Evolutionary conservation across 2,329 filamentous ascomycete species (phyloP).

Genomic region (Fusarium goolgardi): DNA sequence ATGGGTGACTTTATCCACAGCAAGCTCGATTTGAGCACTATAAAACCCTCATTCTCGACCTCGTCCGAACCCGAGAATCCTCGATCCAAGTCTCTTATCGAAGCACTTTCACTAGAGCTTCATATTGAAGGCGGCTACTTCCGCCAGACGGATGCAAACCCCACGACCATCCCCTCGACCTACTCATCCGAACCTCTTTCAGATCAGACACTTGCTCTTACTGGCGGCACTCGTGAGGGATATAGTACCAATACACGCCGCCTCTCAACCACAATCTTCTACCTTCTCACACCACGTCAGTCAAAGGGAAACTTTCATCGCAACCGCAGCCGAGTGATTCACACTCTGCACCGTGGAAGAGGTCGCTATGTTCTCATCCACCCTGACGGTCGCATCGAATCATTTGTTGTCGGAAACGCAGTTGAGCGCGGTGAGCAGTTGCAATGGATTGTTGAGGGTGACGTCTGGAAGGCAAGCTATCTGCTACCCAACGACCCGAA

Average conservation of each 20-base stretch:
- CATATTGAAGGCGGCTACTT: conserved; percentile 76
- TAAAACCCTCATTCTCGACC: conserved; percentile 34
- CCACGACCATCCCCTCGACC: conserved; percentile 63
- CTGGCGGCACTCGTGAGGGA: conserved; percentile 49
- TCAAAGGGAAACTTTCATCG: conserved; percentile 72
- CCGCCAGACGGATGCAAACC: conserved; percentile 68
- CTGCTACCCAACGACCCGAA: conserved; percentile 54
- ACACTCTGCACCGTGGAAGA: conserved; percentile 72
- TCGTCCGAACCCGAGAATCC: conserved; percentile 35
- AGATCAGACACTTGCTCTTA: conserved; percentile 51
- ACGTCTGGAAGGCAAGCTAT: conserved; percentile 74
- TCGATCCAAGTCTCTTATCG: conserved; percentile 45
- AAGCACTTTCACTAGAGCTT: conserved; percentile 59
- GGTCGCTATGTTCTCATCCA: conserved; percentile 74
- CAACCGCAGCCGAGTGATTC: conserved; percentile 71
- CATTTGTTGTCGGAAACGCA: conserved; percentile 71
- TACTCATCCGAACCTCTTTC: conserved; percentile 52
- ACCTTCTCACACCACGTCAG: conserved; percentile 67
- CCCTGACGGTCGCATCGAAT: conserved; percentile 68
- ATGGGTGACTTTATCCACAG: conserved; percentile 30
- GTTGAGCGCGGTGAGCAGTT: conserved; percentile 68
- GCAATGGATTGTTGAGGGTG: conserved; percentile 77
- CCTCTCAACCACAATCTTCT: conserved; percentile 72
- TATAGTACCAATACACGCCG: conserved; percentile 58
- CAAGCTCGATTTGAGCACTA: conserved; percentile 20